These are phyloP conservation scores for Aphanocladium album DNA, from an alignment of 2,329 filamentous ascomycete species.

Conservation along the genomic window DNA sequence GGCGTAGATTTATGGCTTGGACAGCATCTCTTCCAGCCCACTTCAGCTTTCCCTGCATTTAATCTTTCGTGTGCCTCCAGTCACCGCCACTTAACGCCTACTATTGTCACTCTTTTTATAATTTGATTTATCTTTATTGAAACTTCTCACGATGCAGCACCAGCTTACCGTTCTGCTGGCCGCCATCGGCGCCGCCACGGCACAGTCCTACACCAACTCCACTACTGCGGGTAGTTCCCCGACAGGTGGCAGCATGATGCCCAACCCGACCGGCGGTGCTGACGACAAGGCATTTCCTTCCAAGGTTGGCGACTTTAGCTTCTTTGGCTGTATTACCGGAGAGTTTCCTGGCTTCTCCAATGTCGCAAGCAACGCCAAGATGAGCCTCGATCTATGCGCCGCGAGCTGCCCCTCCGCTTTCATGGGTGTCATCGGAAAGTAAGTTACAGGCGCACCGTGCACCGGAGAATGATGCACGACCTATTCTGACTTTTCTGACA, in stretches of 20 bases:
- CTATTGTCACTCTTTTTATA: neutral
- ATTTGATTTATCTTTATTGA: neutral
- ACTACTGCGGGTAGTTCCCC: neutral
- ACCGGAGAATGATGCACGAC: no score
- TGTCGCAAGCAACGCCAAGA: constrained; percentile 12
- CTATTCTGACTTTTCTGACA: constrained; percentile 1
- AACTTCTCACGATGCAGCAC: neutral
- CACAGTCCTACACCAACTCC: neutral
- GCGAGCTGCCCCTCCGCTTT: constrained; percentile 19
- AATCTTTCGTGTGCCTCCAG: no score
- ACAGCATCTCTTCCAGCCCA: no score
- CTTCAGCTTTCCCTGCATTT: no score
- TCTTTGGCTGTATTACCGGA: constrained; percentile 23
- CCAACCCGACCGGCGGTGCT: neutral
- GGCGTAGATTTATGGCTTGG: no score
- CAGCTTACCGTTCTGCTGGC: neutral
- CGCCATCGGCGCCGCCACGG: neutral
- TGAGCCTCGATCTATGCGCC: constrained; percentile 24
- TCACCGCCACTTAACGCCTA: no score
- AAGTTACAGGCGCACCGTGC: constrained; percentile 10
- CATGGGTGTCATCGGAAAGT: constrained; percentile 24
- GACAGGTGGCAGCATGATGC: neutral
- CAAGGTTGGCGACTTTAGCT: constrained; percentile 17
- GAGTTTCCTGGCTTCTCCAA: constrained; percentile 21
- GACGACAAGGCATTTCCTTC: constrained; percentile 16